Conservation (phyloP, 148 eudicot species). For the Mesembryanthemum crystallinum region DNA sequence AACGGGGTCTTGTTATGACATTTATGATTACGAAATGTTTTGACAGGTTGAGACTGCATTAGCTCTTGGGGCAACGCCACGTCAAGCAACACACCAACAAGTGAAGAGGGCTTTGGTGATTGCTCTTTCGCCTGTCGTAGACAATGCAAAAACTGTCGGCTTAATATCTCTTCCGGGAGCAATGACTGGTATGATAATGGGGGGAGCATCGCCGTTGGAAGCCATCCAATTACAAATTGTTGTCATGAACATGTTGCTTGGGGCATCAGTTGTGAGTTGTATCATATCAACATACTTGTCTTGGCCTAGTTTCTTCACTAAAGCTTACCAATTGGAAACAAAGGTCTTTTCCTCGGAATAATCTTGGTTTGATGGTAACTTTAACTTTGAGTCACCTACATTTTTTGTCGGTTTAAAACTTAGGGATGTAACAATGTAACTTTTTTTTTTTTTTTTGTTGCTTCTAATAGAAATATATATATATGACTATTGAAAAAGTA, state of each 20-base stretch:
- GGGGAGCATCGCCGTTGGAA: conserved; percentile 89
- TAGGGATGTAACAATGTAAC: no score
- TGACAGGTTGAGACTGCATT: conserved; percentile 84
- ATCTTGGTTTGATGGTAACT: background rate
- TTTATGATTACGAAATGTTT: background rate
- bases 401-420: no score
- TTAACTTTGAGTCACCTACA: no score
- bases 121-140: conserved; percentile 81
- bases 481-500: no score
- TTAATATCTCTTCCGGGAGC: conserved; percentile 93
- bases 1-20: no score
- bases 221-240: conserved; percentile 87
- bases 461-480: no score
- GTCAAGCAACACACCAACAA: conserved; percentile 68
- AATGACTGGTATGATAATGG: conserved; percentile 95
- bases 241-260: conserved; percentile 85
- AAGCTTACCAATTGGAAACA: conserved; percentile 69
- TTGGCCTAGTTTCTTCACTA: conserved; percentile 93
- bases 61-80: conserved; percentile 88
- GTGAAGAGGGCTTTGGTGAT: conserved; percentile 79
- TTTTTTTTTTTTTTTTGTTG: no score
- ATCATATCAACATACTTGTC: conserved; percentile 78
- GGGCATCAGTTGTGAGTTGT: conserved; percentile 81
- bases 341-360: conserved; percentile 61
- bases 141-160: conserved; percentile 88